Conservation (phyloP, 2,329 filamentous ascomycete species). For the Orbilia ellipsospora region DNA sequence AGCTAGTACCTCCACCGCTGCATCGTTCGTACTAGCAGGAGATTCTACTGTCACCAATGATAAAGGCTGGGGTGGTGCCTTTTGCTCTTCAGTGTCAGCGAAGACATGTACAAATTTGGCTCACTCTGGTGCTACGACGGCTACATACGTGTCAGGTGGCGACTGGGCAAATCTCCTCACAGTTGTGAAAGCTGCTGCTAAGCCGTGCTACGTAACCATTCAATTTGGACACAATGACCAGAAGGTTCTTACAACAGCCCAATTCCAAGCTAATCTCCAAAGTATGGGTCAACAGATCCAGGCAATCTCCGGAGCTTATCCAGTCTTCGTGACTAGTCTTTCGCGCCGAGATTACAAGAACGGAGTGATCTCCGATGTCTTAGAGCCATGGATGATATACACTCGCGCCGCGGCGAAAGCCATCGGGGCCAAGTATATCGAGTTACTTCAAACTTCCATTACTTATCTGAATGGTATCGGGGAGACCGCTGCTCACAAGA, state of each 20-base stretch:
- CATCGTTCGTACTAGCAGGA: constrained; percentile 21
- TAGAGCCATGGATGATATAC: constrained; percentile 37
- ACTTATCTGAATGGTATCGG: constrained; percentile 31
- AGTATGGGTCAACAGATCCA: constrained; percentile 30
- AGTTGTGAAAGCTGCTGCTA: constrained; percentile 17
- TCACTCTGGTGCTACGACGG: constrained; percentile 24
- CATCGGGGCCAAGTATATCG: constrained; percentile 34
- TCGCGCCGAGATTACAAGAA: constrained; percentile 9
- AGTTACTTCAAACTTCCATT: constrained; percentile 17
- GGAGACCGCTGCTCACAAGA: constrained; percentile 32
- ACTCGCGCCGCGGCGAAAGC: constrained; percentile 22
- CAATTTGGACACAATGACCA: constrained; percentile 35
- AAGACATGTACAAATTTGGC: constrained; percentile 27
- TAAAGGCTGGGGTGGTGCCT: constrained; percentile 31
- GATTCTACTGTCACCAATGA: constrained; percentile 33
- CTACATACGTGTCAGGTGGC: constrained; percentile 19
- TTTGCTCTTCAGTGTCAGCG: constrained; percentile 19
- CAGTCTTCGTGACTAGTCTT: constrained; percentile 20
- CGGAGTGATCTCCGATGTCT: constrained; percentile 15
- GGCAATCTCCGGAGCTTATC: constrained; percentile 13
- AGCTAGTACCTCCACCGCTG: background rate
- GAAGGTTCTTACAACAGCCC: constrained; percentile 12
- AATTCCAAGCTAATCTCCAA: constrained; percentile 30
- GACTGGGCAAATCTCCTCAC: constrained; percentile 30
- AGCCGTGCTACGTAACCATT: constrained; percentile 25